phyloP scores from a whole-genome alignment of 2,329 filamentous ascomycete species.

The Phyllosticta citrichinensis region DNA sequence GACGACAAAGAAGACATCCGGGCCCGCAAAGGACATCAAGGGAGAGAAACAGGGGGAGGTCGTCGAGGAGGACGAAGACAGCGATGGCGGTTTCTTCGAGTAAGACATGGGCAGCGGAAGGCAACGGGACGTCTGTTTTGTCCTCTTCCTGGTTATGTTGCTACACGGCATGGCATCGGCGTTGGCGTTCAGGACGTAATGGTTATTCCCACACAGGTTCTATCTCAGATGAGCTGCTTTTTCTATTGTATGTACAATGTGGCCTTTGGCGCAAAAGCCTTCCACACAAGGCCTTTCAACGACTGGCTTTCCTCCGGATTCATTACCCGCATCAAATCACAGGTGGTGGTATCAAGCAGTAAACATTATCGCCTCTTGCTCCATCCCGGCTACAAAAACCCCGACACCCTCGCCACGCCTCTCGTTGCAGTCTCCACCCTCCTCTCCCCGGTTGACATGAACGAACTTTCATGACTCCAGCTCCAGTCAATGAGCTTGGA shows the following conservation, averaged over 20 bases:
- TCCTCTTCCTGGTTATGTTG: not conserved
- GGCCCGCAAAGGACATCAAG: slow-evolving; percentile 8
- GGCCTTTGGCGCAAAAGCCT: not conserved
- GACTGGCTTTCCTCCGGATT: too few species aligned
- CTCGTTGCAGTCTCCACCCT: not conserved
- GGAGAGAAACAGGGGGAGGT: slow-evolving; percentile 3
- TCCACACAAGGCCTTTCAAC: too few species aligned
- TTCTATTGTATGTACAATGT: not conserved
- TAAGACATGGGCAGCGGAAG: not conserved
- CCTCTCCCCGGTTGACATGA: not conserved
- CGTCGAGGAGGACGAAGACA: slow-evolving; percentile 14
- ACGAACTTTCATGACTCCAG: not conserved
- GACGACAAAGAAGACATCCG: not conserved
- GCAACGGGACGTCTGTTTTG: not conserved
- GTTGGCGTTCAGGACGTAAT: not conserved
- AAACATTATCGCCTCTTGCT: not conserved
- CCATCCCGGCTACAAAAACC: not conserved
- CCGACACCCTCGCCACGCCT: not conserved
- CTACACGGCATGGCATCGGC: slow-evolving; percentile 1
- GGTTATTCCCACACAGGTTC: not conserved
- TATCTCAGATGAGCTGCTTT: not conserved
- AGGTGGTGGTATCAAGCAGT: not conserved
- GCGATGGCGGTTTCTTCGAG: slow-evolving; percentile 31
- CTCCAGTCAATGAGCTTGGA: not conserved
- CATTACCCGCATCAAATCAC: not conserved